Evolutionary conservation across 257 asterid species (phyloP).

Genomic region (Penstemon newberryi): DNA sequence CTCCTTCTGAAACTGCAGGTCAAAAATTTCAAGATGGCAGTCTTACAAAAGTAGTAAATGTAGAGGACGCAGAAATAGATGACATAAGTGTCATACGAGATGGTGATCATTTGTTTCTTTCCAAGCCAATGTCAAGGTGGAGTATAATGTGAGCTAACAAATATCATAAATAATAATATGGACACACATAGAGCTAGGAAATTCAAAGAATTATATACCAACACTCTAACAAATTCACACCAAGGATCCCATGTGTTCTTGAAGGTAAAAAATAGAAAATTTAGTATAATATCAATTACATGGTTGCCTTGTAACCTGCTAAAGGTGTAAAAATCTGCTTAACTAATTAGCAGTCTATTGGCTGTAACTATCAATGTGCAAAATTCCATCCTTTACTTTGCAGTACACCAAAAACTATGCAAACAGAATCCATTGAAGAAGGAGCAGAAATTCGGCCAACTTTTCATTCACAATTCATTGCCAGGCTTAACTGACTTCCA

Average conservation of each 20-base stretch:
- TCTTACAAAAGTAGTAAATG: conserved; percentile 47
- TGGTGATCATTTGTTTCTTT: conserved; percentile 75
- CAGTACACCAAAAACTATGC: background rate
- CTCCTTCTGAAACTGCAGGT: conserved; percentile 63
- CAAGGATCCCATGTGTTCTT: conserved; percentile 26
- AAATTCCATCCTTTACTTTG: background rate
- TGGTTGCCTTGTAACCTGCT: background rate
- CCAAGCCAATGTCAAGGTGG: conserved; percentile 32
- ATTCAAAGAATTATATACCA: conserved; percentile 25
- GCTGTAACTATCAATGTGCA: background rate
- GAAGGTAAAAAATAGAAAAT: conserved; percentile 25
- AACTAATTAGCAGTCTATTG: background rate
- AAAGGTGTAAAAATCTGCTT: background rate
- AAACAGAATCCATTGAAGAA: background rate
- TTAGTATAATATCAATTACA: background rate
- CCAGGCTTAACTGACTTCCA: conserved; percentile 17
- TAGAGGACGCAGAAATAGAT: conserved; percentile 80
- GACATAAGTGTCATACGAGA: conserved; percentile 72
- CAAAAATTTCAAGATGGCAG: conserved; percentile 56
- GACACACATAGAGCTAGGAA: conserved; percentile 30
- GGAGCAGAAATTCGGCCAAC: conserved; percentile 22
- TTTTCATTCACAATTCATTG: conserved; percentile 25
- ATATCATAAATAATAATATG: conserved; percentile 9
- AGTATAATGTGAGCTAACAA: conserved; percentile 29
- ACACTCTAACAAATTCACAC: conserved; percentile 26